A percentile compares a stretch with the other conserved stretches of the same genome.
Conservation (phyloP, 768 basidiomycete species). For the Filobasidium wieringae region DNA sequence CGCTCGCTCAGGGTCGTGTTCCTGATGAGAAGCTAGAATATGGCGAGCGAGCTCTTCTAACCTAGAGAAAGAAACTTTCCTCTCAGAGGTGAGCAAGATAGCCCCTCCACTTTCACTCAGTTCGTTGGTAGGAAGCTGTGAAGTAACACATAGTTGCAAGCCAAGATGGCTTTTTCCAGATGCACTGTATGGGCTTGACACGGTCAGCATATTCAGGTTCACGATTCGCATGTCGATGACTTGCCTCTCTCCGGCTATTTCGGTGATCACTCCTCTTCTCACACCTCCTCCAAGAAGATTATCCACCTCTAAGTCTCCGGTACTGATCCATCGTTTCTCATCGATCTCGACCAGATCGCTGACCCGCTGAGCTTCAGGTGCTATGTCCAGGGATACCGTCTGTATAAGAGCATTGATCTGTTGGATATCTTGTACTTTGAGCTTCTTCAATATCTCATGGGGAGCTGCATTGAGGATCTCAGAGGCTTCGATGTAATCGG, state of each 20-base stretch:
- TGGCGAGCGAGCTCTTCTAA: slow-evolving; percentile 26
- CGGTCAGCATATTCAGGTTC: not conserved
- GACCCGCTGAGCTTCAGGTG: slow-evolving; percentile 42
- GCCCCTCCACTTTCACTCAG: slow-evolving; percentile 46
- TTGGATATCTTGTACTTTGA: slow-evolving; percentile 38
- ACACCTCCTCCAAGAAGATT: slow-evolving; percentile 65
- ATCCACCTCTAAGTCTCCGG: slow-evolving; percentile 64
- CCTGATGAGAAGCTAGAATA: slow-evolving; percentile 5
- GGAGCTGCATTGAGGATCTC: slow-evolving; percentile 23
- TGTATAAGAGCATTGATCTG: slow-evolving; percentile 60
- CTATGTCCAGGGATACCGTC: slow-evolving; percentile 44
- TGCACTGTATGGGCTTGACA: slow-evolving; percentile 48
- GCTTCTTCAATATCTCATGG: slow-evolving; percentile 20
- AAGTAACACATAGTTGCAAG: slow-evolving; percentile 65
- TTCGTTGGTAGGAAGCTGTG: slow-evolving; percentile 53
- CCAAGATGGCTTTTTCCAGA: slow-evolving; percentile 91
- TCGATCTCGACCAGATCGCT: slow-evolving; percentile 25
- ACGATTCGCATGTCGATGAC: slow-evolving; percentile 10
- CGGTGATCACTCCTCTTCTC: slow-evolving; percentile 68
- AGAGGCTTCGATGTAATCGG: slow-evolving; percentile 18
- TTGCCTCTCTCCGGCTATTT: slow-evolving; percentile 80
- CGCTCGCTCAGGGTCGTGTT: not conserved
- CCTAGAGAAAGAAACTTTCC: slow-evolving; percentile 30
- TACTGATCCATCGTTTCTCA: slow-evolving; percentile 50
- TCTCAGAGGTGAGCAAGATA: slow-evolving; percentile 32